Evolutionary conservation across 352 stramenopile genomes (phyloP), one percentile per base, ranked within the genome.

Genomic region (Globisporangium viniferum): DNA sequence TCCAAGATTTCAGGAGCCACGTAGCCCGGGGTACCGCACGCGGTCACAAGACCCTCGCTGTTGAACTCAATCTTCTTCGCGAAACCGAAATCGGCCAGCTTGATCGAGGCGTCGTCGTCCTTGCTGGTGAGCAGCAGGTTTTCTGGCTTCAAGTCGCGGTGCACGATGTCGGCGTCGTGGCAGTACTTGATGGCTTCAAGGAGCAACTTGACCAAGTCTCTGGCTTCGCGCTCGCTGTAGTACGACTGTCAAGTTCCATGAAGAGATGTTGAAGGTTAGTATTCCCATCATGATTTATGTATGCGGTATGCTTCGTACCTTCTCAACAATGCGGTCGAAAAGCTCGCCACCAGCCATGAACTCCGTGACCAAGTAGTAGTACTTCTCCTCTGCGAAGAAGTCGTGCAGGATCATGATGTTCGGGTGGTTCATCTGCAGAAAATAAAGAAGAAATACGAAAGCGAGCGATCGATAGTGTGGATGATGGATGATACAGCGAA

Each of bases 341-440:
- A 94, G 82, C 67, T 94, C 87, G 24, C 94, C 94, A 35, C 97
- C 97, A 41, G 90, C 91, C 84, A 98, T 98, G 60, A 98, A 94
- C 78, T 99, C 96, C 41, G 98, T 98, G 3, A 99, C 95, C 58
- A 99, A 82, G 77, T 99, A 99, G 78, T 98, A 99, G 70, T 98
- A 89, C 56, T 98, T 95, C 2, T 89, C 81, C 55, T 98, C 92
- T 12, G 96, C 86, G 73, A 97, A 98, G 71, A 98, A 97, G 73
- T 97, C 95, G 63, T 98, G 81, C 33, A 97, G 68, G 24, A 92
- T 93, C 85, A 98, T 95, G 59, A 98, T 97, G 74, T 98, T 96
- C 15, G 90, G 89, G 75, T 98, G 92, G 67, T 96, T 91, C 79
- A 97, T 92, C 86, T 96, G 58, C 46, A 61, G 6, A 12, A 20